Conservation (phyloP, 441 rosid species). For the Gossypium schwendimanii region DNA sequence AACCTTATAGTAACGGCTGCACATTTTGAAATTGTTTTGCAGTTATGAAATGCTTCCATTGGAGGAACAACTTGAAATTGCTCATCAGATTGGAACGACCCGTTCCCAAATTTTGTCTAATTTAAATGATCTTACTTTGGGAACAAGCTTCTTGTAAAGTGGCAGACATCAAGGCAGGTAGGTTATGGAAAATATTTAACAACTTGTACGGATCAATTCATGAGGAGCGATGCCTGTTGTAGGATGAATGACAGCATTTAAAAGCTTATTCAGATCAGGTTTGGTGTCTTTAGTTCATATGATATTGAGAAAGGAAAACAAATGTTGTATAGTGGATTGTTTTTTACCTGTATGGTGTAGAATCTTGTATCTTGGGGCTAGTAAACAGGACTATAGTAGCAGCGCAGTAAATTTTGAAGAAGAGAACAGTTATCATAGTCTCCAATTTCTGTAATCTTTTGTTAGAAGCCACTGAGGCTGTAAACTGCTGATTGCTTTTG, state of each 20-base stretch:
- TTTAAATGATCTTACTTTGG: conserved; percentile 70
- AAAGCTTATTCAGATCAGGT: background rate
- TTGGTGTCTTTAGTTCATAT: background rate
- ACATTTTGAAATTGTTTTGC: conserved; percentile 26
- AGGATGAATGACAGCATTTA: background rate
- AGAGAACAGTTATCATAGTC: background rate
- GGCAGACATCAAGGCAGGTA: conserved; percentile 9
- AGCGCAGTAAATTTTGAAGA: background rate
- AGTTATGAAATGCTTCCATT: conserved; percentile 89
- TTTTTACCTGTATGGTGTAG: background rate
- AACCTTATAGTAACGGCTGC: background rate
- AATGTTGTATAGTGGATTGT: background rate
- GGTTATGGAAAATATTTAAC: background rate
- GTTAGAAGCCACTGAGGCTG: background rate
- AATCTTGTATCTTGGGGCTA: background rate
- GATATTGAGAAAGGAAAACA: background rate
- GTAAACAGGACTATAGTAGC: background rate
- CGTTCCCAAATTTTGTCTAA: conserved; percentile 69
- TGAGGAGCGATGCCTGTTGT: background rate
- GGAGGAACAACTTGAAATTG: conserved; percentile 88
- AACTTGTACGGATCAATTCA: background rate
- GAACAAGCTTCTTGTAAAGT: conserved; percentile 75
- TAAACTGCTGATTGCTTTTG: background rate
- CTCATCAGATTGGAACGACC: conserved; percentile 78
- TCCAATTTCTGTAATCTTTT: background rate